phyloP scores from a whole-genome alignment of 768 basidiomycete species.

The Hydnomerulius pinastri region DNA sequence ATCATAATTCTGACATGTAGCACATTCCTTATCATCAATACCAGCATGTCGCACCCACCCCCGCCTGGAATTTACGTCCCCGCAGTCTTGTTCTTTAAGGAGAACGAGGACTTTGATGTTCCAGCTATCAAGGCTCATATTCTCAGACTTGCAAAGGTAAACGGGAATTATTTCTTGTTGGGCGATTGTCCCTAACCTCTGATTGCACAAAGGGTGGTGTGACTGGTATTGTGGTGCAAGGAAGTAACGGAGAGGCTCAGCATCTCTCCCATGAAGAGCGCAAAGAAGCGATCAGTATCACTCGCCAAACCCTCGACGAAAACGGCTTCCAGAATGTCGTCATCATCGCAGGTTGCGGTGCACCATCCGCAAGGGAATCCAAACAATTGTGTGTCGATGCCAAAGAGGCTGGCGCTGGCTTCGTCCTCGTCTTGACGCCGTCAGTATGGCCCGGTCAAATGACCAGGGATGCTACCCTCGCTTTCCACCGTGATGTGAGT shows the following conservation, averaged over 20 bases:
- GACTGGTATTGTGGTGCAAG: conserved; percentile 71
- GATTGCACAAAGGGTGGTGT: conserved; percentile 57
- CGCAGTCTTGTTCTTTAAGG: conserved; percentile 71
- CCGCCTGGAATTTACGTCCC: conserved; percentile 78
- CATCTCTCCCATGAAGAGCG: conserved; percentile 75
- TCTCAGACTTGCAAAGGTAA: conserved; percentile 69
- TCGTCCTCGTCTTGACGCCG: conserved; percentile 73
- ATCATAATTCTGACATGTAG: background rate
- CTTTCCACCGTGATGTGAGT: conserved; percentile 64
- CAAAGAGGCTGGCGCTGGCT: conserved; percentile 79
- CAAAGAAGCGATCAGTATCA: conserved; percentile 59
- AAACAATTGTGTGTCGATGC: conserved; percentile 70
- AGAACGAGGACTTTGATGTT: conserved; percentile 71
- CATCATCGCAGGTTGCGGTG: conserved; percentile 84
- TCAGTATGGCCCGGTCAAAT: conserved; percentile 71
- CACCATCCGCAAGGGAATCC: conserved; percentile 77
- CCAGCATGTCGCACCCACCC: conserved; percentile 43
- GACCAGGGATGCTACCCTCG: conserved; percentile 60
- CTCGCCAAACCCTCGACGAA: conserved; percentile 70
- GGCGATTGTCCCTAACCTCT: conserved; percentile 19
- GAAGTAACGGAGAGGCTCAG: conserved; percentile 76
- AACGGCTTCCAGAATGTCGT: conserved; percentile 67
- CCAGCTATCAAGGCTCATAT: conserved; percentile 68
- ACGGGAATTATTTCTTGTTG: conserved; percentile 15
- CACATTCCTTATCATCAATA: background rate